Evolutionary conservation across 768 basidiomycete species (phyloP).

Genomic region (Boletus reticulatus): DNA sequence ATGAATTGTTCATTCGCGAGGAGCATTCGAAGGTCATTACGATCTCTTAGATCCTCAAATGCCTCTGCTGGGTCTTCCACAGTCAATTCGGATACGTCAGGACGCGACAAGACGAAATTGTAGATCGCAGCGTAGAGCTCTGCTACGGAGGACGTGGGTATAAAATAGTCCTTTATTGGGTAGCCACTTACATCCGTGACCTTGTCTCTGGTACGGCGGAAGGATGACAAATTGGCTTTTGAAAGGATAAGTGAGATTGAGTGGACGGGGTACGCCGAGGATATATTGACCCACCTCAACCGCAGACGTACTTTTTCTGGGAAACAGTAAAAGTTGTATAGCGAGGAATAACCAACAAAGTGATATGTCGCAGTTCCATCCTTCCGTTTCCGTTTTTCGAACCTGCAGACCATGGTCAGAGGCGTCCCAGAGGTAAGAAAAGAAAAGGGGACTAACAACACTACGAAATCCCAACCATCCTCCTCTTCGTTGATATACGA

Average conservation of each 20-base stretch:
- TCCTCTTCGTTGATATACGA: slow-evolving; percentile 95
- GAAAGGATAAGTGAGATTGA: background rate
- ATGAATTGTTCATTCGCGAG: slow-evolving; percentile 63
- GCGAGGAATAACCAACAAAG: slow-evolving; percentile 90
- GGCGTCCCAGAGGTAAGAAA: background rate
- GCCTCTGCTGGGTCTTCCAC: slow-evolving; percentile 98
- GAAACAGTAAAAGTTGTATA: slow-evolving; percentile 95
- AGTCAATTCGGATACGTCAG: slow-evolving; percentile 84
- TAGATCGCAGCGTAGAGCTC: slow-evolving; percentile 87
- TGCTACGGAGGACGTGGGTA: slow-evolving; percentile 43
- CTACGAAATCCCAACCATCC: slow-evolving; percentile 89
- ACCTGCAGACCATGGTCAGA: slow-evolving; percentile 44
- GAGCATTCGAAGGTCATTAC: slow-evolving; percentile 83
- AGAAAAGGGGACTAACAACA: slow-evolving; percentile 58
- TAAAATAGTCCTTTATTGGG: background rate
- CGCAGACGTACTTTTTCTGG: slow-evolving; percentile 88
- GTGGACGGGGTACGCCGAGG: background rate
- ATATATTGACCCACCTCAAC: slow-evolving; percentile 57
- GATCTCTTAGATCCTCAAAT: slow-evolving; percentile 94
- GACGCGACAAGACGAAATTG: slow-evolving; percentile 62
- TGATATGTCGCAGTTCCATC: slow-evolving; percentile 69
- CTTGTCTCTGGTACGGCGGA: slow-evolving; percentile 84
- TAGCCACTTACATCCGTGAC: slow-evolving; percentile 78
- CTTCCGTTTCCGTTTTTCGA: slow-evolving; percentile 75
- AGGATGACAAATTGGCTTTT: slow-evolving; percentile 94